Base-by-base conservation (phyloP, 1,139 yeast genomes). In the Wickerhamiella pararugosa region DNA sequence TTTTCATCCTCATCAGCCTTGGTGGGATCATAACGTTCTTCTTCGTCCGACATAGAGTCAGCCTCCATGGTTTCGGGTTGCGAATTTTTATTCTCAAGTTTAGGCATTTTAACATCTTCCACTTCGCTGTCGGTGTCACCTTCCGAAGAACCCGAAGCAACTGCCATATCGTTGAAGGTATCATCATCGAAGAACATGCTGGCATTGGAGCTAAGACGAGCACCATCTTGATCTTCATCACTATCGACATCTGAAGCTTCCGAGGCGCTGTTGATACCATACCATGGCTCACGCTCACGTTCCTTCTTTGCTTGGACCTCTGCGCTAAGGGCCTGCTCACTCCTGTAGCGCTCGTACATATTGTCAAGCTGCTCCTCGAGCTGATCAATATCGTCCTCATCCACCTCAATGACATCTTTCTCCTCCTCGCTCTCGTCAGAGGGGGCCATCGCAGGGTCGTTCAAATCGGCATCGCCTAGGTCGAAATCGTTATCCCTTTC, bases 281-380 rank as follows among this genome's bases (percentile, higher is more conserved):
- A 81, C 96, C 97, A 90, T 42, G 60, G 63, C 49, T 76, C 90
- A 48, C 69, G 81, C 32, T 87, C 93, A 57, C 97, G 73, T 32
- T 82, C 79, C 54, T 72, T 70, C 60, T 80, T 81, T 26, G 96
- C 94, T 49, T 76, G 72, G 55, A 71, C 75, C 46, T 78, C 80
- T 26, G 94, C 82, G 9, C 32, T 35, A 5, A 10, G 21, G 57
- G 84, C 86, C 58, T 71, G 75, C 53, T 79, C 70, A 49, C 76
- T 76, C 59, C 83, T 83, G 59, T 74, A 86, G 34, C 72, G 69
- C 44, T 68, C 65, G 58, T 90, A 90, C 94, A 84, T 82, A 48
- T 69, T 71, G 58, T 86, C 84, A 47, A 87, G 69, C 62, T 86
- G 83, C 6, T 73, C 76, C 55, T 86, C 97, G 46, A 87, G 67